These are phyloP conservation scores for Trypanosoma mega DNA, from an alignment of 208 protist species.

Conservation along the genomic window DNA sequence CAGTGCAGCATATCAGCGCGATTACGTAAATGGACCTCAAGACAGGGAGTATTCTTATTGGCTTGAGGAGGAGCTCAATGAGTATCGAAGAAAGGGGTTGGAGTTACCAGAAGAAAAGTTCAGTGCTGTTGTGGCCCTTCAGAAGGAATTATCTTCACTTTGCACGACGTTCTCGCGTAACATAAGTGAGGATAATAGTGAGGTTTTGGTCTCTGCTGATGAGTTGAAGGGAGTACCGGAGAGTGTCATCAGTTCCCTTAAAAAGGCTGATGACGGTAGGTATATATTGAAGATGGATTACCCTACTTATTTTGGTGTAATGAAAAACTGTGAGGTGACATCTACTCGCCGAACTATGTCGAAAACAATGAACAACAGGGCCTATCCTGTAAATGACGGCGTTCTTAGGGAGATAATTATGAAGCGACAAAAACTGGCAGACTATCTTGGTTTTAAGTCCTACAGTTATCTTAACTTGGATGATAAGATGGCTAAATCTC, in stretches of 20 bases:
- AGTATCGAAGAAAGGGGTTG: slow-evolving; percentile 68
- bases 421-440: slow-evolving; percentile 69
- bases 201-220: slow-evolving; percentile 46
- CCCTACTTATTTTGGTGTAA: slow-evolving; percentile 83
- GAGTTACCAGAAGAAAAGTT: slow-evolving; percentile 65
- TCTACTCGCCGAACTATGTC: slow-evolving; percentile 59
- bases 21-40: slow-evolving; percentile 36
- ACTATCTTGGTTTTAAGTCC: slow-evolving; percentile 61
- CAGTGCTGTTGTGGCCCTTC: slow-evolving; percentile 52
- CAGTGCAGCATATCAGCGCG: slow-evolving; percentile 29
- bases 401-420: slow-evolving; percentile 65
- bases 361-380: slow-evolving; percentile 66
- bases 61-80: slow-evolving; percentile 57
- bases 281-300: slow-evolving; percentile 83
- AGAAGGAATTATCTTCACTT: slow-evolving; percentile 67
- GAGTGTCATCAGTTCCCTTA: slow-evolving; percentile 38
- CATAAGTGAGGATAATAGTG: slow-evolving; percentile 75
- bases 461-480: slow-evolving; percentile 68
- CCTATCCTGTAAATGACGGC: slow-evolving; percentile 60
- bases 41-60: slow-evolving; percentile 69
- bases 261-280: slow-evolving; percentile 35
- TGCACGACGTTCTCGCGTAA: slow-evolving; percentile 74
- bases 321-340: slow-evolving; percentile 83
- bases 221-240: slow-evolving; percentile 70
- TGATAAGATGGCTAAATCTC: slow-evolving; percentile 83